A percentile compares a stretch with the other conserved stretches of the same genome.
phyloP scores from a whole-genome alignment of 352 stramenopile genomes.

The Phytophthora europaea region DNA sequence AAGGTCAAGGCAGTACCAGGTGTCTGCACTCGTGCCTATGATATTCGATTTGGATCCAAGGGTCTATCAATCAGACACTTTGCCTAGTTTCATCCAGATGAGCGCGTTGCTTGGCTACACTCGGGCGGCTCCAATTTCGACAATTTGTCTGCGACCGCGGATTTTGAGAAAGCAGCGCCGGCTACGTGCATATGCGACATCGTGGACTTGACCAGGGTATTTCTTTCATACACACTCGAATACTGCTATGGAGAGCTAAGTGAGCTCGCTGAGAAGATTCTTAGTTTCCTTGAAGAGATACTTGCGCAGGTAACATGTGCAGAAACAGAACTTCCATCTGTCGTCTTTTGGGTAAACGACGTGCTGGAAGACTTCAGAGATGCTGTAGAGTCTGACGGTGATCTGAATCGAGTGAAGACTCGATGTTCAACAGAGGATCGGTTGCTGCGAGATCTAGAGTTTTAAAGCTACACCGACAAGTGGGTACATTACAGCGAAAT shows the following conservation, averaged over 20 bases:
- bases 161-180: not conserved
- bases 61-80: not conserved
- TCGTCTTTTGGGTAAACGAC: conserved; percentile 15
- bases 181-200: conserved; percentile 1
- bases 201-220: not conserved
- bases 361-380: conserved; percentile 7
- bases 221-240: not conserved
- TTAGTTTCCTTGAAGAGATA: conserved; percentile 8
- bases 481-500: no score
- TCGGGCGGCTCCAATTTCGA: conserved; percentile 8
- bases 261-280: not conserved
- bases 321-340: not conserved
- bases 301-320: not conserved
- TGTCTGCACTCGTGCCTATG: no score
- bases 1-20: no score
- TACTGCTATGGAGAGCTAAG: conserved; percentile 5
- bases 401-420: not conserved
- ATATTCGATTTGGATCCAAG: no score
- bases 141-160: conserved; percentile 9
- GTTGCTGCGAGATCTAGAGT: no score
- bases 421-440: not conserved
- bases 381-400: not conserved
- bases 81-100: not conserved
- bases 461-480: no score
- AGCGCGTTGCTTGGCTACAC: not conserved